phyloP scores from a whole-genome alignment of 352 stramenopile genomes.

The Phytophthora megakarya region DNA sequence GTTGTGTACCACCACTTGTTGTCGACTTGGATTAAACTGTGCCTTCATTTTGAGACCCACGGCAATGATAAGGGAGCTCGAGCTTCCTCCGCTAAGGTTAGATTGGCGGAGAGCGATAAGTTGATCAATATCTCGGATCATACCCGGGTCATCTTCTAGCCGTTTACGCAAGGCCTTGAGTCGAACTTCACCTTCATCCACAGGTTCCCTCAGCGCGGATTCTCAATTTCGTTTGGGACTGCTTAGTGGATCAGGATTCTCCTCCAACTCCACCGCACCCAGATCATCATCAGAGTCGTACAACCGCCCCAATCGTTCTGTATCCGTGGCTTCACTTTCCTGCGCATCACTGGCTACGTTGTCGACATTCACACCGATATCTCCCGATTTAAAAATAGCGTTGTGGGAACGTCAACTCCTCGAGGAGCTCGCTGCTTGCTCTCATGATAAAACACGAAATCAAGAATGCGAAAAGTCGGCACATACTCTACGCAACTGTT shows the following conservation, averaged over 20 bases:
- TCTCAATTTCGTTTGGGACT: background rate
- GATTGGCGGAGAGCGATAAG: constrained; percentile 3
- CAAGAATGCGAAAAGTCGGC: too few relatives aligned
- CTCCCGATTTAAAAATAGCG: too few relatives aligned
- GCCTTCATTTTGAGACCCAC: background rate
- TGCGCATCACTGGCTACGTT: too few relatives aligned
- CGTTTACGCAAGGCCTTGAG: background rate
- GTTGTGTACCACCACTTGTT: background rate
- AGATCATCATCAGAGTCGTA: background rate
- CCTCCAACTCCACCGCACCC: too few relatives aligned
- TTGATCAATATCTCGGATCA: constrained; percentile 8
- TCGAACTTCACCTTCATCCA: background rate
- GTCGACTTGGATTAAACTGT: constrained; percentile 5
- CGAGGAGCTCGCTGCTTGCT: background rate
- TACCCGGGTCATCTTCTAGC: background rate
- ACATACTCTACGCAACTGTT: too few relatives aligned
- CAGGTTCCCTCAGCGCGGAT: background rate
- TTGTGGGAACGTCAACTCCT: background rate
- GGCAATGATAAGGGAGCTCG: background rate
- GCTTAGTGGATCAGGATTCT: background rate
- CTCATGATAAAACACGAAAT: too few relatives aligned
- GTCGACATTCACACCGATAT: too few relatives aligned
- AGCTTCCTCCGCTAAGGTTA: background rate
- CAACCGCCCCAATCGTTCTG: background rate
- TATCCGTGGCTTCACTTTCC: background rate